Conservation (phyloP, 23 red algal genomes). For the Agarophyton chilense region DNA sequence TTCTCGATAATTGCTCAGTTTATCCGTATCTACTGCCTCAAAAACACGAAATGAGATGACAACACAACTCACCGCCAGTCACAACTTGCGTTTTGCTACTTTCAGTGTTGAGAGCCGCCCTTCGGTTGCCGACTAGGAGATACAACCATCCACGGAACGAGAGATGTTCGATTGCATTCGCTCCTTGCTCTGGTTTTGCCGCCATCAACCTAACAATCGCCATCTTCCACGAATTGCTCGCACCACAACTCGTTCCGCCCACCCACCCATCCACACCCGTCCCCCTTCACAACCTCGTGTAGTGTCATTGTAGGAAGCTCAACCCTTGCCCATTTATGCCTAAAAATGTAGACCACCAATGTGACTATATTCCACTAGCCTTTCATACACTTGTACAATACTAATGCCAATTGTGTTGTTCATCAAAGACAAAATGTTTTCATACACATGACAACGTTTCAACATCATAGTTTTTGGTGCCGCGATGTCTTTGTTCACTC, state of each 20-base stretch:
- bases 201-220: slow-evolving; percentile 3
- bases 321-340: neutral
- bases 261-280: neutral
- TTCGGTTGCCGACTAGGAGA: neutral
- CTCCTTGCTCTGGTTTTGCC: slow-evolving; percentile 1
- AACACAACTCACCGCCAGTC: slow-evolving; percentile 1
- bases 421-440: neutral
- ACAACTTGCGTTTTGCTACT: neutral
- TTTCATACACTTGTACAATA: neutral
- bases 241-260: neutral
- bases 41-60: neutral
- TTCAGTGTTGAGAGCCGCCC: too few species aligned
- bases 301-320: neutral
- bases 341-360: slow-evolving; percentile 17
- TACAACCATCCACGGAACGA: neutral
- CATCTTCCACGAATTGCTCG: neutral
- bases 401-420: neutral
- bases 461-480: neutral
- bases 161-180: slow-evolving; percentile 12
- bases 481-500: neutral
- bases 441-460: neutral
- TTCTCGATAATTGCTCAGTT: slow-evolving; percentile 21
- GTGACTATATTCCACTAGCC: neutral
- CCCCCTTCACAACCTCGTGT: neutral
- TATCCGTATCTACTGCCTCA: slow-evolving; percentile 24